Base-by-base conservation (phyloP, 2,329 filamentous ascomycete species). In the Lojkania enalia region DNA sequence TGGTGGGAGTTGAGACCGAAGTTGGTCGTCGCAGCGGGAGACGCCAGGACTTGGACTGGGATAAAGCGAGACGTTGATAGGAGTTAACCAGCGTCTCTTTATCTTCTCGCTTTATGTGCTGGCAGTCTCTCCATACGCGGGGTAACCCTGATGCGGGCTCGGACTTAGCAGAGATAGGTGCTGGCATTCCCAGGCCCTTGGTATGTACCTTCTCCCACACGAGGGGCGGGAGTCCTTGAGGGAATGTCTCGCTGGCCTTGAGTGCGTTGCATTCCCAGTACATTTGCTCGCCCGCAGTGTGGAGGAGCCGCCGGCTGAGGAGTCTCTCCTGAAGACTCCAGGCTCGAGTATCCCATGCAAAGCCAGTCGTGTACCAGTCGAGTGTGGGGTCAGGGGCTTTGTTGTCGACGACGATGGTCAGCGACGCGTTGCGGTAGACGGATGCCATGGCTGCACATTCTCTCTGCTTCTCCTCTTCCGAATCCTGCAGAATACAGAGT, bases 201-300 rank as follows among this genome's bases (percentile, higher is more conserved):
- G 52, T 63, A 42, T 69, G 66, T 7, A 60, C 58, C 49, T 67
- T 68, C 45, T 70, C 66, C 66, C 66, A 70, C 3, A 70, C 39
- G 6, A 70, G 61, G 3, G 65, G 50, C 7, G 64, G 56, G 4
- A 69, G 49, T 1, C 66, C 66, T 7, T 46, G 56, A 3, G 66
- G 66, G 51, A 69, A 68, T 4, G 63, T 69, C 35, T 67, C 61
- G 3, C 61, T 66, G 5, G 66, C 66, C 44, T 69, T 70, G 42
- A 69, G 63, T 6, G 55, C 49, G 48, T 64, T 64, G 44, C 67
- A 71, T 35, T 70, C 64, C 67, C 67, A 71, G 51, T 69, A 66
- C 48, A 68, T 51, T 38, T 71, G 66, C 41, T 60, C 56, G 33
- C 54, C 52, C 25, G 63, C 58, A 9, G 67, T 47, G 21, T 66